phyloP scores from a whole-genome alignment of 768 basidiomycete species.

The Leccinellum albellum region DNA sequence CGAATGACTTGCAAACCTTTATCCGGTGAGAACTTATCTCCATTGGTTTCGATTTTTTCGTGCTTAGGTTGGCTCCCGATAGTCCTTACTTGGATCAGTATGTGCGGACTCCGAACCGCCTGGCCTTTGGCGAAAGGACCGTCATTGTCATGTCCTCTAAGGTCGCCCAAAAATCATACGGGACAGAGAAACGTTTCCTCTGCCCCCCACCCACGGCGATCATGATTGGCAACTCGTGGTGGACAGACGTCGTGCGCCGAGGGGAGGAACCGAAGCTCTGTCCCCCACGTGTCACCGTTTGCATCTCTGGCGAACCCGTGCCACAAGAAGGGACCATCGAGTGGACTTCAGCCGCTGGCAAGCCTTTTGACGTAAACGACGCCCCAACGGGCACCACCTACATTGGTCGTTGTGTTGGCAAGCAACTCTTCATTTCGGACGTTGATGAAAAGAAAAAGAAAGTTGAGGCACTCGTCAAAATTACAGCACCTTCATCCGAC shows the following conservation, averaged over 20 bases:
- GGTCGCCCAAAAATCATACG: slow-evolving; percentile 96
- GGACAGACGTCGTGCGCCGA: slow-evolving; percentile 74
- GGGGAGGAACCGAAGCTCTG: slow-evolving; percentile 71
- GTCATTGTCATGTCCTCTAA: slow-evolving; percentile 97
- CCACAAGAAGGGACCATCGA: slow-evolving; percentile 83
- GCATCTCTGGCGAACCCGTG: slow-evolving; percentile 86
- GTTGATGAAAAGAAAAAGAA: slow-evolving; percentile 95
- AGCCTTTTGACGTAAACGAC: slow-evolving; percentile 76
- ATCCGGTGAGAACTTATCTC: slow-evolving; percentile 54
- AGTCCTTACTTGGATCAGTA: slow-evolving; percentile 86
- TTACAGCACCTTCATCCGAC: slow-evolving; percentile 74
- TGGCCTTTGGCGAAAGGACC: slow-evolving; percentile 89
- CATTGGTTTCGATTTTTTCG: slow-evolving; percentile 15
- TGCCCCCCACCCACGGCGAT: slow-evolving; percentile 93
- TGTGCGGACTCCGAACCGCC: slow-evolving; percentile 76
- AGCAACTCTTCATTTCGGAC: slow-evolving; percentile 92
- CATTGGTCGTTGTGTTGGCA: slow-evolving; percentile 90
- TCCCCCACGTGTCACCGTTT: slow-evolving; percentile 80
- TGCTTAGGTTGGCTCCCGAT: slow-evolving; percentile 13
- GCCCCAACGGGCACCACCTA: slow-evolving; percentile 82
- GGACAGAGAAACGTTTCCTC: slow-evolving; percentile 92
- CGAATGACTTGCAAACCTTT: slow-evolving; percentile 75
- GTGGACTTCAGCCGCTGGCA: slow-evolving; percentile 84
- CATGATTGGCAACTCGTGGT: slow-evolving; percentile 94
- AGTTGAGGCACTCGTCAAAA: slow-evolving; percentile 89